Evolutionary conservation across 2,329 filamentous ascomycete genomes (phyloP).

Genomic region (Thermothelomyces thermophilus): DNA sequence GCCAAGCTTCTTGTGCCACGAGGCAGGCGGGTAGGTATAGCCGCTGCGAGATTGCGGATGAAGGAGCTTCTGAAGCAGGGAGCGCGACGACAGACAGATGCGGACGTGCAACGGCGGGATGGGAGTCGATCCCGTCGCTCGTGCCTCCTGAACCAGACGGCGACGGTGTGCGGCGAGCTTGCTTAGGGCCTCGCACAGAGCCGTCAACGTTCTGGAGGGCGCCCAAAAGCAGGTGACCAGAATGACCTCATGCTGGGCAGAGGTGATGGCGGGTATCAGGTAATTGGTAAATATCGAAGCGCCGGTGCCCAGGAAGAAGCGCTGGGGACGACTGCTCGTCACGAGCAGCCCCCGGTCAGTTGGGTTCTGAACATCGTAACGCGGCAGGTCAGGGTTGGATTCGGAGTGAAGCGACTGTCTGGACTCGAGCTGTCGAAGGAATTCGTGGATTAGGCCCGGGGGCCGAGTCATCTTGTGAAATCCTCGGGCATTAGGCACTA

Average conservation of each 20-base stretch:
- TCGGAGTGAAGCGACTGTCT: neutral
- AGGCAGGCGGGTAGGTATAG: constrained; percentile 50
- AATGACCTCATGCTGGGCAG: constrained; percentile 58
- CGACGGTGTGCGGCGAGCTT: constrained; percentile 46
- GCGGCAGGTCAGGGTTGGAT: constrained; percentile 37
- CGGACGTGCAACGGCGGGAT: constrained; percentile 48
- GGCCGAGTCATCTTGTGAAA: constrained; percentile 20
- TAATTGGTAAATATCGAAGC: constrained; percentile 47
- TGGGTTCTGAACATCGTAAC: constrained; percentile 39
- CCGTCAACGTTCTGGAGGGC: constrained; percentile 52
- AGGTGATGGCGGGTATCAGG: constrained; percentile 55
- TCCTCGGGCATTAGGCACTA: too few relatives aligned
- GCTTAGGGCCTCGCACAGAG: constrained; percentile 51
- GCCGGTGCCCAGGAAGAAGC: constrained; percentile 52
- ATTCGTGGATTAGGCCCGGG: constrained; percentile 21
- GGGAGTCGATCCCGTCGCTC: constrained; percentile 7
- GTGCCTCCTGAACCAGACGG: constrained; percentile 24
- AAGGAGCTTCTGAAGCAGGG: constrained; percentile 66
- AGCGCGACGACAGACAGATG: constrained; percentile 70
- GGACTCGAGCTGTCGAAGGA: constrained; percentile 22
- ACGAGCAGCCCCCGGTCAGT: constrained; percentile 33
- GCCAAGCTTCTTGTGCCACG: constrained; percentile 57
- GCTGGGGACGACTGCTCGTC: constrained; percentile 40
- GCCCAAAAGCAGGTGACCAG: constrained; percentile 83
- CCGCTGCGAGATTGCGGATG: constrained; percentile 60